Base-by-base conservation (phyloP, 441 rosid genomes). In the Populus tomentosa region DNA sequence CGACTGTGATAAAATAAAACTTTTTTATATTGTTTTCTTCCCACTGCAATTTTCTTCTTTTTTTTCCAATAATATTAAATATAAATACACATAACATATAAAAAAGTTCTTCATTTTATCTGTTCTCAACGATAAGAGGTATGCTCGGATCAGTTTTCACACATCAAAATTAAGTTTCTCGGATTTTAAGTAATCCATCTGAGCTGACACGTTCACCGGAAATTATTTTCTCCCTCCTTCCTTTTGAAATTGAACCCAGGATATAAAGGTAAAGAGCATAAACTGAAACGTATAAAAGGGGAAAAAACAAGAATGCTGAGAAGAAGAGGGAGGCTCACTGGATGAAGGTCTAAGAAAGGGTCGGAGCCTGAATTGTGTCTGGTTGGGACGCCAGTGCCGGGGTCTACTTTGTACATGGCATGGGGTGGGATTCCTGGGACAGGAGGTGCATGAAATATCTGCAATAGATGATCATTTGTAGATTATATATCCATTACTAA, bases 371-470 rank as follows among this genome's bases (percentile, higher is more conserved):
- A 67, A 16, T 1, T 7, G 53, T 80, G 89, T 69, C 83, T 73
- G 50, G 86, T 63, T 1, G 81, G 88, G 76, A 87, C 80, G 66
- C 88, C 88, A n/a, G 78, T 82, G 77, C 83, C 84, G 10, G 84
- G 77, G 3, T 89, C 91, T 79, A 82, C 83, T 87, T 87, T 91
- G 85, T 85, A 83, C 86, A 83, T 85, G 71, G 89, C 76, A 75
- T 87, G 93, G 26, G 88, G 74, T 42, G 89, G 92, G 11, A 86
- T 81, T 21, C 88, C 84, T 1, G 88, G 84, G 68, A 89, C 89
- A 8, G 86, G 80, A 23, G 89, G 85, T 65, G 87, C 81, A 8
- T 72, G 86, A 81, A 88, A 90, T 82, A 94, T 86, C 98, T 95
- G 86, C 77, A 73, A 40, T 36, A 6, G 38, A 35, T 35, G 8